Conservation (phyloP, 2,329 filamentous ascomycete species). For the Colletotrichum lini region DNA sequence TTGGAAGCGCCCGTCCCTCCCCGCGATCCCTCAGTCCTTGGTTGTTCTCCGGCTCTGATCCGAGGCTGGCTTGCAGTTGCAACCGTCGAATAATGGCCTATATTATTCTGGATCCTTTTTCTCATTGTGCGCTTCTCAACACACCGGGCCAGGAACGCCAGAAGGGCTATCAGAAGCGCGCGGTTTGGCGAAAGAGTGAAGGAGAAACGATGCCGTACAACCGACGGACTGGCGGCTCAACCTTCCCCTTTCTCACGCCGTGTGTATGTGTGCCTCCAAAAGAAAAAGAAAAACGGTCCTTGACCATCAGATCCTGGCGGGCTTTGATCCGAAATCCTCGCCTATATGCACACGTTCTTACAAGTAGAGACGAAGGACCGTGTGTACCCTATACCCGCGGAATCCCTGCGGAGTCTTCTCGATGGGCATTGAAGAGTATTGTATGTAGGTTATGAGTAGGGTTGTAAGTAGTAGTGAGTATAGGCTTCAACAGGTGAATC, state of each 20-base stretch:
- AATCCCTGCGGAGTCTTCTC: background rate
- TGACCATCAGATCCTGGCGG: background rate
- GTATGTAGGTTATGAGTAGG: too few species aligned
- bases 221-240: constrained; percentile 26
- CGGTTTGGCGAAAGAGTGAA: background rate
- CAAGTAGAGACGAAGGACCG: background rate
- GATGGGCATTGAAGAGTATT: background rate
- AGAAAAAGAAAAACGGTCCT: background rate
- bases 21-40: constrained; percentile 1
- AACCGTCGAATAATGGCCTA: constrained; percentile 13
- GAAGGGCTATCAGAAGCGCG: constrained; percentile 19
- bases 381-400: too few species aligned
- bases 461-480: too few species aligned
- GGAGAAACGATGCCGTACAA: background rate
- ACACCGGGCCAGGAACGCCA: background rate
- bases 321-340: constrained; percentile 4
- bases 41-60: constrained; percentile 21
- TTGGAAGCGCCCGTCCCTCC: constrained; percentile 27
- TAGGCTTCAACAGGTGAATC: background rate
- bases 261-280: background rate
- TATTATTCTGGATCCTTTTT: background rate
- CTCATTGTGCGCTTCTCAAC: background rate
- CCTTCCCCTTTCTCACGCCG: constrained; percentile 2
- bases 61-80: constrained; percentile 3
- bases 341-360: background rate